Base-by-base conservation (phyloP, 768 basidiomycete genomes). In the Hygrophorus pudorinus region DNA sequence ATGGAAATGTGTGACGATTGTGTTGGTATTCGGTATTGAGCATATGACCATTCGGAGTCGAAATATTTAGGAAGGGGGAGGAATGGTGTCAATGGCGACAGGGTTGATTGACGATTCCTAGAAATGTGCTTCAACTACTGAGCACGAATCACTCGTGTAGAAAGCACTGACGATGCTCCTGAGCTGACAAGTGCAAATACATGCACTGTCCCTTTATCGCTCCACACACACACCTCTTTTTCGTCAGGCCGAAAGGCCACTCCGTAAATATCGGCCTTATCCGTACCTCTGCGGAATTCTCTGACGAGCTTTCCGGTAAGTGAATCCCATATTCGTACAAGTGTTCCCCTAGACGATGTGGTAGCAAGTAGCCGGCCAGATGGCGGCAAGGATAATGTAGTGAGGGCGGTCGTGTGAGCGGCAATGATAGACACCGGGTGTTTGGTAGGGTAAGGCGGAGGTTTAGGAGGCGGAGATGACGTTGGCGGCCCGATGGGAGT, bases 11-110 rank as follows among this genome's bases (percentile, higher is more conserved):
- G 88, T 6, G 89, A 70, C 1, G 83, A 81, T 52, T 89, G 86
- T 2, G 83, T 67, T 2, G 91, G 91, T 56, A 96, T 85, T 34
- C 87, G 77, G 59, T 87, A 96, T 52, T 88, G 85, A 11, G 91
- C 88, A 56, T 94, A 92, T 0, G 91, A 93, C 92, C 91, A 94
- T 60, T 92, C 84, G n/a, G 89, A 92, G 55, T 81, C 80, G 57
- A 96, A 92, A 59, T 94, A 94, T 49, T 85, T 87, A 13, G 90
- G 90, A 28, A 89, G 70, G 11, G 83, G 85, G 8, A 94, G 64
- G 56, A 82, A 91, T 2, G 85, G 81, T 12, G 82, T 76, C 38
- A 94, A 63, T 3, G 83, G 79, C 1, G 85, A 88, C 52, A 93
- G 72, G 5, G 85, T 76, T 5, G 87, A 91, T 48, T 87, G 86